Conservation (phyloP, 2,329 filamentous ascomycete species). For the Fonsecaea nubica region DNA sequence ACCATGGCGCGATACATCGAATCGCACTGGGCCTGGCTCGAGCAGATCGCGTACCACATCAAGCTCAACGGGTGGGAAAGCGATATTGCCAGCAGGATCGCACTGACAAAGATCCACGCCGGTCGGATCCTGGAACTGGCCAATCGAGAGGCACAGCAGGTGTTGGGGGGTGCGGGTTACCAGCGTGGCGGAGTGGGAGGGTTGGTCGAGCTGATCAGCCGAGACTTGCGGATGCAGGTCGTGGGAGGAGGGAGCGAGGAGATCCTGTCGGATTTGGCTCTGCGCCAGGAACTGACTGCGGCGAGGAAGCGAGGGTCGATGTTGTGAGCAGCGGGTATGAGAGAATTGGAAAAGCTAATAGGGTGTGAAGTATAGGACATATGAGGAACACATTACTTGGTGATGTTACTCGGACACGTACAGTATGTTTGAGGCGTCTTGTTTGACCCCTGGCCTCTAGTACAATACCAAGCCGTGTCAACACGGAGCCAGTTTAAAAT, state of each 20-base stretch:
- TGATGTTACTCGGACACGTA: too few species aligned
- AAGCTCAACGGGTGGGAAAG: neutral
- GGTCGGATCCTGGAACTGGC: conserved; percentile 72
- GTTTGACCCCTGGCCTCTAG: too few species aligned
- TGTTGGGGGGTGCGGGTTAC: conserved; percentile 72
- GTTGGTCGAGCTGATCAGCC: conserved; percentile 68
- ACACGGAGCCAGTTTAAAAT: too few species aligned
- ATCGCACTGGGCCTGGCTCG: neutral
- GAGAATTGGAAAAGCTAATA: too few species aligned
- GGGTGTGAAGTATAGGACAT: too few species aligned
- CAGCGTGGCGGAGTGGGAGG: conserved; percentile 73
- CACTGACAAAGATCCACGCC: conserved; percentile 56
- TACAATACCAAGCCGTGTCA: too few species aligned
- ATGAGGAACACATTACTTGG: too few species aligned
- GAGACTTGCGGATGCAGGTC: conserved; percentile 66
- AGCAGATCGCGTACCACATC: neutral
- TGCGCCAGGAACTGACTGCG: conserved; percentile 63
- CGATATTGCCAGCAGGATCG: neutral
- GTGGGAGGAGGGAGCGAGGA: conserved; percentile 75
- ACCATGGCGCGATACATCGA: neutral
- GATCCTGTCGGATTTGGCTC: conserved; percentile 71
- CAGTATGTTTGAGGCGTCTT: too few species aligned
- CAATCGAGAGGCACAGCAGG: conserved; percentile 61
- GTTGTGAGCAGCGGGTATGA: neutral
- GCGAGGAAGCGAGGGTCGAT: too few species aligned